These are phyloP conservation scores for Limonium bicolor DNA, from an alignment of 148 eudicot species.

Conservation along the genomic window DNA sequence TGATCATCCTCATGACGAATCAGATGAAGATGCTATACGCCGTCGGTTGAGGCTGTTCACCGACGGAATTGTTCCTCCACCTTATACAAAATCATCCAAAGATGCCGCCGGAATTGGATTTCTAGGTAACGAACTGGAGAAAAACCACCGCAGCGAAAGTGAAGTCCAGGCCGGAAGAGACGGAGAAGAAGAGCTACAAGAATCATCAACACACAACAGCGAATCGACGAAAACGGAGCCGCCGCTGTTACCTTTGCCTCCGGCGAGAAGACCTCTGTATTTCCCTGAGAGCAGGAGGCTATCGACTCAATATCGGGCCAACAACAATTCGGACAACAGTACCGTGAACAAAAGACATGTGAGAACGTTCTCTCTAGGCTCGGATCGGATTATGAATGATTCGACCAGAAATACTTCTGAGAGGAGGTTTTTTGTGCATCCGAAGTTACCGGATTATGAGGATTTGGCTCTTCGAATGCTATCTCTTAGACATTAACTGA, in stretches of 20 bases:
- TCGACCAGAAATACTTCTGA: too few species aligned
- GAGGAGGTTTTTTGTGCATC: too few species aligned
- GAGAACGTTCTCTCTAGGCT: not conserved
- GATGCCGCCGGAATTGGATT: too few species aligned
- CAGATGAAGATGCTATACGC: conserved; percentile 2
- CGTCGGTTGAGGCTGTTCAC: conserved; percentile 16
- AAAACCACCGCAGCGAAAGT: not conserved
- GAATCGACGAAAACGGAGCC: not conserved
- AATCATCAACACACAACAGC: not conserved
- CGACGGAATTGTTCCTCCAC: conserved; percentile 24
- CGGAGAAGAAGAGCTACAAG: not conserved
- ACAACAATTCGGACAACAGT: not conserved
- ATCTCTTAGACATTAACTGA: too few species aligned
- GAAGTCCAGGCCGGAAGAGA: not conserved
- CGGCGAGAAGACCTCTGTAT: too few species aligned
- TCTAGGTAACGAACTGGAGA: too few species aligned
- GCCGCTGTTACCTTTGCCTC: too few species aligned
- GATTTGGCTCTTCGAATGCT: not conserved
- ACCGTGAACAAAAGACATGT: not conserved
- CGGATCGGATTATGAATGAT: too few species aligned
- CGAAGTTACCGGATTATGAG: conserved; percentile 1
- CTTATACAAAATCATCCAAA: too few species aligned
- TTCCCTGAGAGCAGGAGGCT: too few species aligned
- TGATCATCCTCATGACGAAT: conserved; percentile 11
- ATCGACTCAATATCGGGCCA: not conserved